Evolutionary conservation across 345 rosid species (phyloP), one percentile per base, ranked within the genome.

Genomic region (Ceriops zippeliana): DNA sequence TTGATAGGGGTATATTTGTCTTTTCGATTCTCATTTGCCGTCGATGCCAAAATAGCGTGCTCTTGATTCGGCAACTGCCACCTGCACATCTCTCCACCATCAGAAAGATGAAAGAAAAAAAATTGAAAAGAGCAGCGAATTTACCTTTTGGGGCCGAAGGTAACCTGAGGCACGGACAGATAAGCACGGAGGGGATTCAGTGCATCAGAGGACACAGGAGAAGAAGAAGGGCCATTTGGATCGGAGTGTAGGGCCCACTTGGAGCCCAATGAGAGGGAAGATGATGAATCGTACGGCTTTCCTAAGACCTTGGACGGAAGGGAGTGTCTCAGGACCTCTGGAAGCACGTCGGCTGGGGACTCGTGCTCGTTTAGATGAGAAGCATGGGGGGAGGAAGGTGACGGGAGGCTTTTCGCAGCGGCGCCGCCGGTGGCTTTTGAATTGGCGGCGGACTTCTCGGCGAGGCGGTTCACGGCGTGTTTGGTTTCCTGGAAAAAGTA

Each of bases 81-180:
- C 78, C 98, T 93, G 78, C 79, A 74, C 65, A 57, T 61, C 20
- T 27, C 16, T 37, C 59, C 59, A 24, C 59, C 31, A 61, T 8
- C 37, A 52, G 42, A 34, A 66, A 37, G 26, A 52, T n/a, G 19
- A 66, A 57, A 34, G 57, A 22, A 67, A 10, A 6, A 26, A 17
- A 8, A 3, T 20, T 4, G 46, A n/a, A 54, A 46, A 65, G 6
- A 70, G 13, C 7, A 42, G 0, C 9, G 17, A 19, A 0, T 3
- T 47, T 62, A 91, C 98, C 98, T 93, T 85, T 76, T 88, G 61
- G 93, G 96, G 58, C 97, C 98, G 65, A 91, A 87, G 0, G 95
- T 86, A 84, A 93, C 97, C 78, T 85, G 96, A 60, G 97, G 98
- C 65, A 93, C 74, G 53, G 96, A 84, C 6, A 93, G 61, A 57